phyloP scores from a whole-genome alignment of 306 rosid genomes.

The Herpetospermum pedunculosum region DNA sequence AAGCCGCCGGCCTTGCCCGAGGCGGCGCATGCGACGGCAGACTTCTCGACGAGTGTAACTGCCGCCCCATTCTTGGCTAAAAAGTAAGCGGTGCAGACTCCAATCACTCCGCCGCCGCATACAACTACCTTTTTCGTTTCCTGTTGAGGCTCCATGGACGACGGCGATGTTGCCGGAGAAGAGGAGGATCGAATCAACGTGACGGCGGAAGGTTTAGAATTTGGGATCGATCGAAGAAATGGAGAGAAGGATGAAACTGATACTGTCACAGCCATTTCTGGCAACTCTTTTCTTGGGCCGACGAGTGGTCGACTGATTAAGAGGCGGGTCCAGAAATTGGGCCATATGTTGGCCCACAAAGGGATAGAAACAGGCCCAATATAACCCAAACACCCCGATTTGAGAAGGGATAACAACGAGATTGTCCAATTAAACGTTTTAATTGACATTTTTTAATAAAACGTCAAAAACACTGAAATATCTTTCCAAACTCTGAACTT shows the following conservation, averaged over 20 bases:
- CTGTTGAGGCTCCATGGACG: conserved; percentile 31
- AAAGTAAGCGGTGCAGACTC: conserved; percentile 78
- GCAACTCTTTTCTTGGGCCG: not conserved
- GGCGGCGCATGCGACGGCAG: conserved; percentile 75
- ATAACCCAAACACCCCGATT: not conserved
- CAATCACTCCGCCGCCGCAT: conserved; percentile 81
- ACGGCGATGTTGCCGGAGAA: not conserved
- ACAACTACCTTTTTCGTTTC: conserved; percentile 40
- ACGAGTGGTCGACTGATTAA: not conserved
- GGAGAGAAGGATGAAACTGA: not conserved
- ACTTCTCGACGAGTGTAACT: conserved; percentile 71
- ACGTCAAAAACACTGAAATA: too few relatives aligned
- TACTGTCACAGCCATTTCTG: conserved; percentile 15
- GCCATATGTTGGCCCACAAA: not conserved
- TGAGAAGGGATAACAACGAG: too few relatives aligned
- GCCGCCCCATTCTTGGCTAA: conserved; percentile 67
- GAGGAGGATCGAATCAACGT: conserved; percentile 9
- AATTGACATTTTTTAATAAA: too few relatives aligned
- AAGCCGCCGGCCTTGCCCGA: conserved; percentile 92
- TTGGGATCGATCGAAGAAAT: conserved; percentile 16
- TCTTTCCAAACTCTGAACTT: too few relatives aligned
- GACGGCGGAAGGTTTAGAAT: not conserved
- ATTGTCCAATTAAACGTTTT: too few relatives aligned
- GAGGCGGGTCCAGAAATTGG: not conserved
- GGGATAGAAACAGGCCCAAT: not conserved